Percentiles rank a stretch among this genome's conserved stretches.
Evolutionary conservation across 1,284 basidiomycete genomes (phyloP).

Genomic region (Paramarasmius palmivorus): DNA sequence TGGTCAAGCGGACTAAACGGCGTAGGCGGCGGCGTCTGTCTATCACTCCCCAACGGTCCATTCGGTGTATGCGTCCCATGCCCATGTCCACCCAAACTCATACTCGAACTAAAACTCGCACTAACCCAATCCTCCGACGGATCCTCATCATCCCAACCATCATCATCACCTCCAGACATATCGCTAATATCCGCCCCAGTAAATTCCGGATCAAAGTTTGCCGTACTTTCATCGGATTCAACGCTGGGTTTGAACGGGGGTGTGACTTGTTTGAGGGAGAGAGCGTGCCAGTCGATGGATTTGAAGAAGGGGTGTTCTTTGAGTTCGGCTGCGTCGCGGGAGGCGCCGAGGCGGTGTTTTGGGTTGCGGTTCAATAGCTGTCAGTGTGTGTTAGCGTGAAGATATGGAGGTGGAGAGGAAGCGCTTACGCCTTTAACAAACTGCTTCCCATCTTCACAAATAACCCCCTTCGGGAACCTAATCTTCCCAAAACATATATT

Average conservation of each 20-base stretch:
- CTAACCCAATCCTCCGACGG: constrained; percentile 70
- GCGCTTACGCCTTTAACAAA: constrained; percentile 96
- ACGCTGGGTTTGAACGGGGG: constrained; percentile 98
- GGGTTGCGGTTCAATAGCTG: constrained; percentile 98
- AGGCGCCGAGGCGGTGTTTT: constrained; percentile 91
- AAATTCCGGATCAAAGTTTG: constrained; percentile 99
- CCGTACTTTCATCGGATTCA: constrained; percentile 96
- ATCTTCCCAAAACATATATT: constrained; percentile 99
- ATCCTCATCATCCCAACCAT: constrained; percentile 76
- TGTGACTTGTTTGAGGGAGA: constrained; percentile 88
- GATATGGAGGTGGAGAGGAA: constrained; percentile 19
- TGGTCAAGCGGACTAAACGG: constrained; percentile 11
- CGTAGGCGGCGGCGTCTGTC: constrained; percentile 17
- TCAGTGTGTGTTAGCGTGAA: neutral
- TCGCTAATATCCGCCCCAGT: constrained; percentile 84
- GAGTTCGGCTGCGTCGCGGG: constrained; percentile 89
- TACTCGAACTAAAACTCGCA: neutral
- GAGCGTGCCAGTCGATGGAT: constrained; percentile 86
- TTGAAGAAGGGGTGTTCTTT: constrained; percentile 98
- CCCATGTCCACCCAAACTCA: no score
- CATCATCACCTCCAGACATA: constrained; percentile 54
- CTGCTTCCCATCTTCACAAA: constrained; percentile 97
- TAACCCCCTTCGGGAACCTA: constrained; percentile 95
- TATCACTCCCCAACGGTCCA: constrained; percentile 72
- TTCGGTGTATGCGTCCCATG: constrained; percentile 76